These are phyloP conservation scores for Venturia aucupariae DNA, from an alignment of 2,329 filamentous ascomycete genomes.

Conservation along the genomic window DNA sequence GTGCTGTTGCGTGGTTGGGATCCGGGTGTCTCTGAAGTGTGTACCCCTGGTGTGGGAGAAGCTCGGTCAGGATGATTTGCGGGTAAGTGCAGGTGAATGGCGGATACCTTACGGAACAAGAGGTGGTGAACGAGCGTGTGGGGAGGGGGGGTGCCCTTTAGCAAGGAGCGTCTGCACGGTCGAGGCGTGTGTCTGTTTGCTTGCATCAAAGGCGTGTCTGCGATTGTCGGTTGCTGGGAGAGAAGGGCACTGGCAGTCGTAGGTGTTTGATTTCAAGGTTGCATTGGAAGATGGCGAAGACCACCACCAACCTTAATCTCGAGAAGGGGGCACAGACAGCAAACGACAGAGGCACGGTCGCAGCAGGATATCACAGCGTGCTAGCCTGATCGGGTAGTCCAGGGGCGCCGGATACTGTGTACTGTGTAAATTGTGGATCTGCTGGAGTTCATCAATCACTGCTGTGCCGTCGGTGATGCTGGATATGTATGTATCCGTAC, in stretches of 20 bases:
- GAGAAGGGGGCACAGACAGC: neutral
- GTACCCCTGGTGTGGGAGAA: neutral
- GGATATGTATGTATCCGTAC: too few species aligned
- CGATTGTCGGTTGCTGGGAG: neutral
- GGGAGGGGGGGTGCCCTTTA: too few species aligned
- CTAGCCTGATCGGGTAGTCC: neutral
- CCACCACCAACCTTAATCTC: neutral
- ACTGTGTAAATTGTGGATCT: neutral
- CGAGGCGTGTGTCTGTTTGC: neutral
- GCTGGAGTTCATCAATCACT: neutral
- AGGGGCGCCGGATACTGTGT: neutral
- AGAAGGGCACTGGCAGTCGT: neutral
- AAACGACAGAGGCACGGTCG: neutral
- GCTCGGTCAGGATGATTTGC: neutral
- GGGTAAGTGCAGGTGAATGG: neutral
- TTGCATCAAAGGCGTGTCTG: neutral
- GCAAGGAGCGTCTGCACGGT: neutral
- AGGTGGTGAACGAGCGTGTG: too few species aligned
- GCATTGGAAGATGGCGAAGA: too few species aligned
- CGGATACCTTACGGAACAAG: too few species aligned
- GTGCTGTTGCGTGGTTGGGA: neutral
- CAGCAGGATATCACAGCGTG: neutral
- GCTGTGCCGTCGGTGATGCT: neutral
- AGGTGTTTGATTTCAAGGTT: too few species aligned
- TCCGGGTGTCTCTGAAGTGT: neutral